Conservation (phyloP, 257 asterid species). For the Nicotiana sylvestris region DNA sequence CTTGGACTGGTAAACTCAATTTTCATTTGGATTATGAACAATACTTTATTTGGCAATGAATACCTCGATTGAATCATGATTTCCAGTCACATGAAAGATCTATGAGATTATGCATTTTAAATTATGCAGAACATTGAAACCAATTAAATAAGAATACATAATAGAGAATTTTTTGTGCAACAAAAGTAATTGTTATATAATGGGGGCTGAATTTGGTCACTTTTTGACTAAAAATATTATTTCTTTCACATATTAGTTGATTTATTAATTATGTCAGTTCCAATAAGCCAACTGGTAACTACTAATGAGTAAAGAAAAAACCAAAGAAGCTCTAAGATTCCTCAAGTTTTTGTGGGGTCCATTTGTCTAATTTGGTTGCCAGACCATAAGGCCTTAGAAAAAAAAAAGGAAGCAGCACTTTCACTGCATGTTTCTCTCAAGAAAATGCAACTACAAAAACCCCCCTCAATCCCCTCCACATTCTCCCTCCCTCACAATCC, state of each 20-base stretch:
- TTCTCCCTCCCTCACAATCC: neutral
- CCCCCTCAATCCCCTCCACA: neutral
- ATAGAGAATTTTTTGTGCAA: slow-evolving; percentile 3
- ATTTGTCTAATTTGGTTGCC: slow-evolving; percentile 21
- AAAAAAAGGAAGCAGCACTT: neutral
- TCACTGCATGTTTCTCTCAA: neutral
- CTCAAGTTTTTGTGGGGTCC: slow-evolving; percentile 33
- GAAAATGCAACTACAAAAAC: slow-evolving; percentile 10
- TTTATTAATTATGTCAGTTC: slow-evolving; percentile 20
- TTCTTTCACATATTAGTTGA: slow-evolving; percentile 18
- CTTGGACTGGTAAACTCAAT: neutral
- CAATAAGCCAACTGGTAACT: slow-evolving; percentile 39
- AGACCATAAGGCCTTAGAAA: slow-evolving; percentile 7
- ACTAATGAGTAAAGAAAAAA: slow-evolving; percentile 2
- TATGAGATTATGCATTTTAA: slow-evolving; percentile 19
- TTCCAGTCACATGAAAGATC: slow-evolving; percentile 38
- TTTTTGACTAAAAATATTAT: slow-evolving; percentile 4
- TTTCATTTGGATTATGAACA: neutral
- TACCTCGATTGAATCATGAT: slow-evolving; percentile 15
- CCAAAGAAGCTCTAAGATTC: slow-evolving; percentile 14
- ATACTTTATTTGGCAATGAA: neutral
- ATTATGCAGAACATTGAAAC: slow-evolving; percentile 16
- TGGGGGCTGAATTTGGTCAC: slow-evolving; percentile 37
- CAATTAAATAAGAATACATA: slow-evolving; percentile 1
- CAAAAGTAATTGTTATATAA: slow-evolving; percentile 17